Evolutionary conservation across 139 green algal species (phyloP).

Genomic region (Tetraselmis striata): DNA sequence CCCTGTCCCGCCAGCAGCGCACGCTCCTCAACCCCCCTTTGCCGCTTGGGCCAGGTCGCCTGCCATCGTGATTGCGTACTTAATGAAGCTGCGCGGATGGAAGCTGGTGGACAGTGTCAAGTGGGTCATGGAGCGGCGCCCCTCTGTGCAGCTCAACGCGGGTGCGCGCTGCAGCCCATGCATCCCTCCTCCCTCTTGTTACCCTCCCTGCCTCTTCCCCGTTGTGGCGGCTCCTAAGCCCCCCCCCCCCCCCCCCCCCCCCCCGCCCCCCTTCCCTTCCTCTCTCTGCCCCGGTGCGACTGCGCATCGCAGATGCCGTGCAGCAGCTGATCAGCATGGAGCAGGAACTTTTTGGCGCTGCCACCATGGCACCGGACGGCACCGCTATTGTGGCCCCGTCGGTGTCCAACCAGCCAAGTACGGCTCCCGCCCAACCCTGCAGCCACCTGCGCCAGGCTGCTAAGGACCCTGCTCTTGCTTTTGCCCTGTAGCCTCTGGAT

Average conservation of each 20-base stretch:
- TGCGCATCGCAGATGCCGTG: neutral
- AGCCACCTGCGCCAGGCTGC: too few relatives aligned
- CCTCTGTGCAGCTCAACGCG: slow-evolving; percentile 35
- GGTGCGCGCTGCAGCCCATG: slow-evolving; percentile 34
- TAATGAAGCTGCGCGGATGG: slow-evolving; percentile 73
- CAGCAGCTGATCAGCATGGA: neutral
- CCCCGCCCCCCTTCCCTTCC: too few relatives aligned
- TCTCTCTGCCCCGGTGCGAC: too few relatives aligned
- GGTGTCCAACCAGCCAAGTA: neutral
- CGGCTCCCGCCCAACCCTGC: neutral
- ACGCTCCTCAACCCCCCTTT: neutral
- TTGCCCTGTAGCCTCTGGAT: too few relatives aligned
- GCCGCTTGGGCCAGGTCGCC: slow-evolving; percentile 23
- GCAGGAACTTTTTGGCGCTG: neutral
- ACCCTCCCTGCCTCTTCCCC: too few relatives aligned
- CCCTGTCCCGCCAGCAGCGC: too few relatives aligned
- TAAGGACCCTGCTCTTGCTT: too few relatives aligned
- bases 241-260: too few relatives aligned
- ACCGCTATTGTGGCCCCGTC: neutral
- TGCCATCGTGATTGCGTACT: slow-evolving; percentile 60
- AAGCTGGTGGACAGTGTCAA: slow-evolving; percentile 66
- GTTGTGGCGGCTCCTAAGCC: too few relatives aligned
- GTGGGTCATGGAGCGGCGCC: slow-evolving; percentile 70
- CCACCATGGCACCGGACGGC: neutral
- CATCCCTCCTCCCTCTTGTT: too few relatives aligned